Percentiles rank a stretch among this genome's conserved stretches.
Evolutionary conservation across 768 basidiomycete species (phyloP).

Genomic region (Gymnopilus dilepis): DNA sequence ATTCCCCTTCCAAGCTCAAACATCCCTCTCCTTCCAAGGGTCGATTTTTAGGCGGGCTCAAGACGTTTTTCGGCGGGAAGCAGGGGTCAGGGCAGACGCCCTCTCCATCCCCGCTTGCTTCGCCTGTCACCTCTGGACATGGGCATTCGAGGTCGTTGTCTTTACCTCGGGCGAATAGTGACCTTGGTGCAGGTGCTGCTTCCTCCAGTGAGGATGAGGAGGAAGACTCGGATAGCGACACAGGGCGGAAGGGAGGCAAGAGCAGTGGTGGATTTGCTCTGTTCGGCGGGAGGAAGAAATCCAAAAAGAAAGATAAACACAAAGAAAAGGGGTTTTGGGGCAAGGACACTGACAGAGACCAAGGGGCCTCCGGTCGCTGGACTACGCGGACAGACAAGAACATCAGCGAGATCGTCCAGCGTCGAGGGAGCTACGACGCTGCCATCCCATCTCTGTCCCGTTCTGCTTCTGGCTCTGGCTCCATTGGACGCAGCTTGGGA

Average conservation of each 20-base stretch:
- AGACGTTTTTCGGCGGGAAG: conserved; percentile 44
- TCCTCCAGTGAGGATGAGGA: not conserved
- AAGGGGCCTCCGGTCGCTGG: conserved; percentile 18
- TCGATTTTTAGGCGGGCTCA: conserved; percentile 50
- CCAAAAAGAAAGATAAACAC: not conserved
- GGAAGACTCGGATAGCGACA: conserved; percentile 15
- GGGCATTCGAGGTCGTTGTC: not conserved
- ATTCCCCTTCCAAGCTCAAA: conserved; percentile 1
- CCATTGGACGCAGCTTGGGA: conserved; percentile 4
- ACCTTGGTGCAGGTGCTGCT: not conserved
- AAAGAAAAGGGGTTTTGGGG: conserved; percentile 5
- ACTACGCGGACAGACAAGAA: conserved; percentile 34
- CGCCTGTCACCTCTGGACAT: not conserved
- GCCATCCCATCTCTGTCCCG: not conserved
- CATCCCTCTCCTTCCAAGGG: conserved; percentile 23
- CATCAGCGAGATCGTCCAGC: conserved; percentile 16
- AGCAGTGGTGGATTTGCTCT: conserved; percentile 10
- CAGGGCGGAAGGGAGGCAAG: not conserved
- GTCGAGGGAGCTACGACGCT: conserved; percentile 26
- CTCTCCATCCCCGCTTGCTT: not conserved
- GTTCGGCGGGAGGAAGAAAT: conserved; percentile 13
- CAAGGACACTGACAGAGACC: too few relatives aligned
- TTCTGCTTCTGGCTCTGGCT: not conserved
- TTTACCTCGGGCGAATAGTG: not conserved
- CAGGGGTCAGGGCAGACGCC: not conserved